Evolutionary conservation across 2,329 filamentous ascomycete species (phyloP).

Genomic region (Neocatenulostroma microsporum): DNA sequence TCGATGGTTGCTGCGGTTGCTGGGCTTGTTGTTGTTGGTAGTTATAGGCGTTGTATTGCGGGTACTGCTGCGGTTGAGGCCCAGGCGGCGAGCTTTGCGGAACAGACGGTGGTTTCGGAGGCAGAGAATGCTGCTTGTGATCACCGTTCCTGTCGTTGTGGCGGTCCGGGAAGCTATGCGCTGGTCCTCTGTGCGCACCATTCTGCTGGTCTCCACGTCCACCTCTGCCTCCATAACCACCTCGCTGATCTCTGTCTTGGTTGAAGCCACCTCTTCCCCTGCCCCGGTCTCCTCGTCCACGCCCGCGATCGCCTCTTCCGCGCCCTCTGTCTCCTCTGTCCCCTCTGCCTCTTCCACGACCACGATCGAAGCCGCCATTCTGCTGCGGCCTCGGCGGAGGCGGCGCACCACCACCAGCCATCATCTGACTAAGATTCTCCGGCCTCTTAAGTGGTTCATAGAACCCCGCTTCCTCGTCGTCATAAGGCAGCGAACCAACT

Average conservation of each 20-base stretch:
- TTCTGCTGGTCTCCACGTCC: conserved; percentile 4
- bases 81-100: too few relatives aligned
- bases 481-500: conserved; percentile 30
- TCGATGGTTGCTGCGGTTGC: conserved; percentile 92
- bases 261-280: conserved; percentile 10
- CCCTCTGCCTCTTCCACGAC: conserved; percentile 22
- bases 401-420: conserved; percentile 28
- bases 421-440: conserved; percentile 40
- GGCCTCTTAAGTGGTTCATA: conserved; percentile 42
- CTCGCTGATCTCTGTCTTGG: conserved; percentile 11
- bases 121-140: conserved; percentile 12
- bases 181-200: conserved; percentile 13
- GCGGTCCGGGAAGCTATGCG: conserved; percentile 21
- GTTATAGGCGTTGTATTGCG: too few relatives aligned
- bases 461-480: conserved; percentile 37
- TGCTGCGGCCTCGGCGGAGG: conserved; percentile 21
- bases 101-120: conserved; percentile 16
- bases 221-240: conserved; percentile 5
- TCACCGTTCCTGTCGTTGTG: conserved; percentile 19
- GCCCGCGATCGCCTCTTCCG: conserved; percentile 19
- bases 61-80: too few relatives aligned
- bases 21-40: conserved; percentile 50
- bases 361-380: conserved; percentile 30
- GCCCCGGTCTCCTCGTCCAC: conserved; percentile 6
- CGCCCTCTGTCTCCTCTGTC: conserved; percentile 22